These are phyloP conservation scores for Penicillium glabrum DNA, from an alignment of 2,329 filamentous ascomycete species.

Conservation along the genomic window DNA sequence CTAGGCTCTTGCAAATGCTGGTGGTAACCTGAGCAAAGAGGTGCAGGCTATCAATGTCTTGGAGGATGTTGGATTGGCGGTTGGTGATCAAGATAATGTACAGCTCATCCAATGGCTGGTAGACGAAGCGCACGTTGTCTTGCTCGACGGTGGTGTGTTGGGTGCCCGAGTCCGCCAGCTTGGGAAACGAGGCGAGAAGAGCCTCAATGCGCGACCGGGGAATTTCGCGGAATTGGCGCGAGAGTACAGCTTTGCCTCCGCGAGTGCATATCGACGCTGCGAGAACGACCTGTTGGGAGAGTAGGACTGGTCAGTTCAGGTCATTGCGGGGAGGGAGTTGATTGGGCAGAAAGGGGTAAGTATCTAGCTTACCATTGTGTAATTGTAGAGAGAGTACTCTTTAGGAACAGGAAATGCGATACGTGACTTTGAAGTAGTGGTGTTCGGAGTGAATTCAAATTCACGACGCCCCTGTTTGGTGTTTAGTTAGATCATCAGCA, in stretches of 20 bases:
- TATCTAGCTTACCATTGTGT: constrained; percentile 28
- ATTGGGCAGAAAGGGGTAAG: not conserved
- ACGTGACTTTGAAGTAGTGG: not conserved
- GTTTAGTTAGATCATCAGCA: constrained; percentile 23
- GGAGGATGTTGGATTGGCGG: constrained; percentile 97
- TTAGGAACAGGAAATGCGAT: not conserved
- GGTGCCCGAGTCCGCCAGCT: constrained; percentile 91
- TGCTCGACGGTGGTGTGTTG: constrained; percentile 99
- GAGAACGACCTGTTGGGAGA: constrained; percentile 76
- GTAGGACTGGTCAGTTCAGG: not conserved
- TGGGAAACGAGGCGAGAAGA: constrained; percentile 93
- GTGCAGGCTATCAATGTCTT: constrained; percentile 98
- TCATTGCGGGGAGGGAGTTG: not conserved
- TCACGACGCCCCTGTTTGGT: constrained; percentile 13
- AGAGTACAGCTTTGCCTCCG: constrained; percentile 96
- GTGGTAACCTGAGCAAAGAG: constrained; percentile 96
- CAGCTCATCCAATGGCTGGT: constrained; percentile 97
- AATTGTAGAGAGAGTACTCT: not conserved
- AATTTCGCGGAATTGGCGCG: constrained; percentile 97
- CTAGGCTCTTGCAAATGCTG: constrained; percentile 91
- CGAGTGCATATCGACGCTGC: constrained; percentile 98
- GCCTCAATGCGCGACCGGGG: constrained; percentile 94
- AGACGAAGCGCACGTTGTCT: constrained; percentile 99
- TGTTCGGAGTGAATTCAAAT: not conserved
- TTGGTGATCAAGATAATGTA: constrained; percentile 99